Percentiles rank a stretch among this genome's conserved stretches.
Conservation (phyloP, 257 asterid species). For the Henckelia pumila region DNA sequence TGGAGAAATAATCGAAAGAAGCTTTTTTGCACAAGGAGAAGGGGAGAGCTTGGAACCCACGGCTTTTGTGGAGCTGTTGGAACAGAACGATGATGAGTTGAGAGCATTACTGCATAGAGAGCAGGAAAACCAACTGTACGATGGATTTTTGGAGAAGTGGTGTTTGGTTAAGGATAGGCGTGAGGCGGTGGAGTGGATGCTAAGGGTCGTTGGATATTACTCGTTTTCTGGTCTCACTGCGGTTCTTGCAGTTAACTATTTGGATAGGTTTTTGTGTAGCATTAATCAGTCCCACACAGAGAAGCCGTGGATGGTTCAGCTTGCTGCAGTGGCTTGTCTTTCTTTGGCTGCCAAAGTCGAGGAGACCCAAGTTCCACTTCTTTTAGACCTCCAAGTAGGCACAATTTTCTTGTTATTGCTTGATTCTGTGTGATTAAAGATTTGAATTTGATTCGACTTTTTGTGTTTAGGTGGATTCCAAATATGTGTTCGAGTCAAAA, state of each 20-base stretch:
- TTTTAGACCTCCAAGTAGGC: slow-evolving; percentile 52
- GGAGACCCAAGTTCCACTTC: slow-evolving; percentile 52
- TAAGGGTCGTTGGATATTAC: slow-evolving; percentile 34
- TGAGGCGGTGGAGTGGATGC: slow-evolving; percentile 60
- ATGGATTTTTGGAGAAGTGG: slow-evolving; percentile 28
- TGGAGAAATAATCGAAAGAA: slow-evolving; percentile 12
- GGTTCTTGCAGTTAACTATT: slow-evolving; percentile 49
- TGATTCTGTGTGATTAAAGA: neutral
- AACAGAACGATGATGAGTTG: slow-evolving; percentile 45
- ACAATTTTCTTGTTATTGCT: slow-evolving; percentile 15
- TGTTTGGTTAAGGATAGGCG: slow-evolving; percentile 34
- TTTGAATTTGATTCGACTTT: slow-evolving; percentile 1
- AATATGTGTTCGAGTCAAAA: slow-evolving; percentile 54
- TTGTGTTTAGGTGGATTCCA: slow-evolving; percentile 41
- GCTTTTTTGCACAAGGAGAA: slow-evolving; percentile 22
- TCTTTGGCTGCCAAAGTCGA: slow-evolving; percentile 67
- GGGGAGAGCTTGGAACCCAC: slow-evolving; percentile 24
- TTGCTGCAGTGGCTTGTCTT: slow-evolving; percentile 55
- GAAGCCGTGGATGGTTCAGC: slow-evolving; percentile 58
- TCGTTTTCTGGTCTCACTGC: slow-evolving; percentile 57
- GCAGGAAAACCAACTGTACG: slow-evolving; percentile 36
- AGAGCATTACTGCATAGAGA: slow-evolving; percentile 52
- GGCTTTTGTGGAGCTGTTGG: slow-evolving; percentile 20
- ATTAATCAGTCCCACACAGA: slow-evolving; percentile 24
- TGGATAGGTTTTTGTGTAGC: slow-evolving; percentile 39